Evolutionary conservation across 2,329 filamentous ascomycete species (phyloP).

Genomic region (Corynespora cassiicola): DNA sequence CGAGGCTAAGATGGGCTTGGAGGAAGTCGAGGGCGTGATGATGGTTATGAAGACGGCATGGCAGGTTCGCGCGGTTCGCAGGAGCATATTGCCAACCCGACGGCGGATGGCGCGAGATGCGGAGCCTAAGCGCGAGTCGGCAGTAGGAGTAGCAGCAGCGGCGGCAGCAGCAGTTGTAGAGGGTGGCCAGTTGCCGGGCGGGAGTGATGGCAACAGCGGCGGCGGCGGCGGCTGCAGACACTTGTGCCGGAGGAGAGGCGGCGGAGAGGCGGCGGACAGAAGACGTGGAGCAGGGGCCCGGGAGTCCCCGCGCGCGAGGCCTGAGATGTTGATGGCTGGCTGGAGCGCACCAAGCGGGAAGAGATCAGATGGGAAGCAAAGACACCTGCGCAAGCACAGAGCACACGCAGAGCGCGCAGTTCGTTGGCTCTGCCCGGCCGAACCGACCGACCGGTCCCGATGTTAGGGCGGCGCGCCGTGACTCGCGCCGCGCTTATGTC

Average conservation of each 20-base stretch:
- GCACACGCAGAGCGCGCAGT: too few relatives aligned
- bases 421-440: too few relatives aligned
- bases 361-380: not conserved
- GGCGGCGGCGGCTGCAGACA: too few relatives aligned
- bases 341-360: too few relatives aligned
- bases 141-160: too few relatives aligned
- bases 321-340: slow-evolving; percentile 3
- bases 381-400: not conserved
- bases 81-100: slow-evolving; percentile 36
- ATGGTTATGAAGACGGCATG: slow-evolving; percentile 29
- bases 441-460: too few relatives aligned
- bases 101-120: slow-evolving; percentile 17
- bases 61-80: slow-evolving; percentile 22
- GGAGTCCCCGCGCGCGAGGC: slow-evolving; percentile 5
- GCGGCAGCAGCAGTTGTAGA: too few relatives aligned
- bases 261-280: not conserved
- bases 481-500: too few relatives aligned
- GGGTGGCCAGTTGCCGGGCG: too few relatives aligned
- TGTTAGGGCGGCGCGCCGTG: too few relatives aligned
- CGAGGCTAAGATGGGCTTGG: slow-evolving; percentile 5
- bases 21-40: slow-evolving; percentile 7
- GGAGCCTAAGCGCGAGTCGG: too few relatives aligned
- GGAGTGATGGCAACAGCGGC: too few relatives aligned
- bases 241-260: slow-evolving; percentile 4
- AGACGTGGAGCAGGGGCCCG: not conserved